Conservation (phyloP, 208 protist species). For the Acanthamoeba sp. region DNA sequence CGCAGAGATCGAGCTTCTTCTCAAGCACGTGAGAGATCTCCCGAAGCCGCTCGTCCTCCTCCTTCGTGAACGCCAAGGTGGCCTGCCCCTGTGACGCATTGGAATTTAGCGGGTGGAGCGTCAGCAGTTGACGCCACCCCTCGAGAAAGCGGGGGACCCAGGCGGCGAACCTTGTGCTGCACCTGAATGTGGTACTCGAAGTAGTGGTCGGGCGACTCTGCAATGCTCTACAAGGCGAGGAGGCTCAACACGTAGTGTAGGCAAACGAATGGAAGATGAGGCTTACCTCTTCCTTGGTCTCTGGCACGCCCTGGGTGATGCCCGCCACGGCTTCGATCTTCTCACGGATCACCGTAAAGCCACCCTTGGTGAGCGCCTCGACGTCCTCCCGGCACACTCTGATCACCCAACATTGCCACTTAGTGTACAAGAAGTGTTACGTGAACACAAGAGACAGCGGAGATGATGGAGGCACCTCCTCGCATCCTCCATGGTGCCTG, state of each 20-base stretch:
- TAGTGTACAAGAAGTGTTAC: background rate
- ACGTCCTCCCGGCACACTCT: conserved; percentile 15
- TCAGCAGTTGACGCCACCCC: too few relatives aligned
- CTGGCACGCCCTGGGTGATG: conserved; percentile 3
- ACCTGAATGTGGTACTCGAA: conserved; percentile 57
- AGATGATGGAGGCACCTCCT: background rate
- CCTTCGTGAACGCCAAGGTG: background rate
- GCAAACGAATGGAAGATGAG: background rate
- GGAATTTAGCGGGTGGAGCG: too few relatives aligned
- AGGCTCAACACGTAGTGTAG: background rate
- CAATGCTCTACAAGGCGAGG: background rate
- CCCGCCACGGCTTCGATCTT: conserved; percentile 40
- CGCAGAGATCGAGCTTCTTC: conserved; percentile 13
- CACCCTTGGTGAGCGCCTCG: background rate
- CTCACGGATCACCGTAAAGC: conserved; percentile 7
- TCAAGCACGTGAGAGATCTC: background rate
- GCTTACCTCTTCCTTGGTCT: background rate
- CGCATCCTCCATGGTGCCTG: conserved; percentile 33
- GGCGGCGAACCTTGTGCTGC: background rate
- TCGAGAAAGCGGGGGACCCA: too few relatives aligned
- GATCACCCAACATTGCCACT: background rate
- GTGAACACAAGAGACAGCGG: too few relatives aligned
- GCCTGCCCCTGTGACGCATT: background rate
- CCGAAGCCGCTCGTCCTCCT: conserved; percentile 4
- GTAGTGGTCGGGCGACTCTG: conserved; percentile 9